phyloP scores from a whole-genome alignment of 1,284 basidiomycete genomes.

The Sporisorium iseilematis-ciliati region DNA sequence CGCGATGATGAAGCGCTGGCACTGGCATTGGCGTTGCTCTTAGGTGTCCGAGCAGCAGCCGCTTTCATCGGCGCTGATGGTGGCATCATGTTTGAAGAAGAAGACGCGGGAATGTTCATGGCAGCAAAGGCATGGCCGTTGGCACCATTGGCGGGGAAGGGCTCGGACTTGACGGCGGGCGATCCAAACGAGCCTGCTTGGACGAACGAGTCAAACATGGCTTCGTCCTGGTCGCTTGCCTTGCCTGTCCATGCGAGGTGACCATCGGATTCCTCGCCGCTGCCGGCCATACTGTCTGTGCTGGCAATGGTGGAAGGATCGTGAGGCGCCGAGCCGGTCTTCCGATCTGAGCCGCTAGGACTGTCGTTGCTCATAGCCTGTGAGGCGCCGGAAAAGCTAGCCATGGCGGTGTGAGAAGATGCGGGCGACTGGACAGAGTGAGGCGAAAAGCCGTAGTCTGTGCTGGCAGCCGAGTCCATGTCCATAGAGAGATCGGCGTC shows the following conservation, averaged over 20 bases:
- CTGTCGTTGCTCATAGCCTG: slow-evolving; percentile 41
- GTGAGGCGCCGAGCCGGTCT: slow-evolving; percentile 31
- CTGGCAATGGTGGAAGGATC: slow-evolving; percentile 19
- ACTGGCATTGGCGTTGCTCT: slow-evolving; percentile 10
- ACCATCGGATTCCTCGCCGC: slow-evolving; percentile 49
- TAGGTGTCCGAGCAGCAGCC: slow-evolving; percentile 8
- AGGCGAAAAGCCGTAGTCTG: slow-evolving; percentile 49
- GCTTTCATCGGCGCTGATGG: slow-evolving; percentile 23
- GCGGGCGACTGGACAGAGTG: slow-evolving; percentile 46
- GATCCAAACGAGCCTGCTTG: slow-evolving; percentile 59
- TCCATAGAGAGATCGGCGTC: slow-evolving; percentile 51
- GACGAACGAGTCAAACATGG: slow-evolving; percentile 65
- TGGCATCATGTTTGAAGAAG: slow-evolving; percentile 39
- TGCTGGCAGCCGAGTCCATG: slow-evolving; percentile 48
- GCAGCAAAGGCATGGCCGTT: slow-evolving; percentile 33
- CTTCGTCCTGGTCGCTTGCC: slow-evolving; percentile 54
- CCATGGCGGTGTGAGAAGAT: slow-evolving; percentile 41
- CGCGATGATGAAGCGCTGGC: slow-evolving; percentile 47
- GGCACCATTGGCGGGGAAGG: slow-evolving; percentile 17
- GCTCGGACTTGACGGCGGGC: slow-evolving; percentile 26
- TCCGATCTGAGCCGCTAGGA: slow-evolving; percentile 45
- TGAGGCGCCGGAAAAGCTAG: slow-evolving; percentile 31
- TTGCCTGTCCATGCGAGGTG: slow-evolving; percentile 38
- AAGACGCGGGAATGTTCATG: slow-evolving; percentile 30
- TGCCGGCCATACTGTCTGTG: slow-evolving; percentile 36